Conservation (phyloP, 495 filamentous ascomycete species). For the Glutinoglossum americanum region DNA sequence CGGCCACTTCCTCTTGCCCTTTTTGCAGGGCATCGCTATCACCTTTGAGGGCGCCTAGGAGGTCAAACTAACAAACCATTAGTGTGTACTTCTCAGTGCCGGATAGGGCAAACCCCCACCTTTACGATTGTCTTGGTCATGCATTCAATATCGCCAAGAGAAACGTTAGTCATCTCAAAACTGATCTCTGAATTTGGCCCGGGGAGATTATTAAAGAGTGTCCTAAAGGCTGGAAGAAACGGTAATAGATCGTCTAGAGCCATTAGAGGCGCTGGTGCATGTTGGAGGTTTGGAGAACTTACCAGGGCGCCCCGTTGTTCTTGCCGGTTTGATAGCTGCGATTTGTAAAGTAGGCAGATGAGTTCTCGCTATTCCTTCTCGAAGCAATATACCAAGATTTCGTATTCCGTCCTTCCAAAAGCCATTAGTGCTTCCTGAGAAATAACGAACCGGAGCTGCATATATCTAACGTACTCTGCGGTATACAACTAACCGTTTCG, state of each 20-base stretch:
- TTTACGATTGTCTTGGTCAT: slow-evolving; percentile 55
- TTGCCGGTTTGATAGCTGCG: slow-evolving; percentile 44
- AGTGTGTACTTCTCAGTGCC: slow-evolving; percentile 22
- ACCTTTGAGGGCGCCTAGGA: slow-evolving; percentile 12
- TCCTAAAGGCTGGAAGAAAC: slow-evolving; percentile 44
- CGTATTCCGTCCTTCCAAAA: slow-evolving; percentile 45
- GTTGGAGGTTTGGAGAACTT: neutral
- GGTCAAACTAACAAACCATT: slow-evolving; percentile 12
- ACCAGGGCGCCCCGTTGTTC: slow-evolving; percentile 37
- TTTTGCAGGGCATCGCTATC: slow-evolving; percentile 19
- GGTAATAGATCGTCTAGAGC: slow-evolving; percentile 43
- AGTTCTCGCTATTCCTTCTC: slow-evolving; percentile 43
- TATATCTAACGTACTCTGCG: slow-evolving; percentile 24
- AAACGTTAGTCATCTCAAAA: slow-evolving; percentile 40
- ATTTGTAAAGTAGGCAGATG: slow-evolving; percentile 46
- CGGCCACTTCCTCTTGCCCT: slow-evolving; percentile 37
- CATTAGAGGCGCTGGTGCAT: neutral
- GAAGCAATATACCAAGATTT: slow-evolving; percentile 57
- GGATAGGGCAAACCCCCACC: slow-evolving; percentile 22
- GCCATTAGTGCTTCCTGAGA: neutral
- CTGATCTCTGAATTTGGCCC: slow-evolving; percentile 27
- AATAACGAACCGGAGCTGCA: neutral
- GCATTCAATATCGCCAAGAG: slow-evolving; percentile 54
- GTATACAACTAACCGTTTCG: slow-evolving; percentile 54
- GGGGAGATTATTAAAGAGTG: slow-evolving; percentile 37